Base-by-base conservation (phyloP, 2,329 filamentous ascomycete genomes). In the Colletotrichum siamense region DNA sequence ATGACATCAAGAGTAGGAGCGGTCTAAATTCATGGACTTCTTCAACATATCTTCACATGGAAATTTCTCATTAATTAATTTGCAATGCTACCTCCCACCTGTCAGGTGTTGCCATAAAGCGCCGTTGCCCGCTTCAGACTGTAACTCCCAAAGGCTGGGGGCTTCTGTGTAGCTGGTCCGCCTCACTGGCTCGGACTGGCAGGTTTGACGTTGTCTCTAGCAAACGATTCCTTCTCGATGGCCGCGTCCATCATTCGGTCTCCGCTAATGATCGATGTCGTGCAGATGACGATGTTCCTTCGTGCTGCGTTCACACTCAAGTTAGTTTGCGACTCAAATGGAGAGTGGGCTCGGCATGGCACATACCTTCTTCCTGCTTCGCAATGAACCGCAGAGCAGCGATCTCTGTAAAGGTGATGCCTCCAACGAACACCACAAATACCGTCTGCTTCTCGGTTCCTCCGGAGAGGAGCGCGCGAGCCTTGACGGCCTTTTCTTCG, bases 391-490 rank as follows among this genome's bases (percentile, higher is more conserved):
- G 91, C 82, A 99, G 84, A 24, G 98, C 97, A 55, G 98, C 96
- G 83, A 99, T 96, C 85, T 99, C 97, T 0, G 97, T 96, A 82
- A 98, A 98, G 0, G 96, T 98, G 71, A 99, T 95, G 3, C 97
- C 98, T n/a, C 97, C 97, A 22, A 99, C 88, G 85, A 99, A 99
- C 80, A 99, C 98, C n/a, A 99, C 93, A 82, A 98, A 95, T 1
- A 98, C 94, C 0, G 95, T 96, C 88, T 98, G 98, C 83, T 93
- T 93, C 67, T 92, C 92, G 18, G 91, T 91, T 65, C 89, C 92
- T 1, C 96, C 95, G 63, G 95, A 95, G 52, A 99, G 88, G 30
- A 98, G 91, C 76, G 95, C 94, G 73, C 96, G 90, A 18, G 96
- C 96, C 81, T 96, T 96, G 36, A 96, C 93, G 2, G 96, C 96